phyloP scores from a whole-genome alignment of 2,329 filamentous ascomycete species.

The Alternaria viburni region DNA sequence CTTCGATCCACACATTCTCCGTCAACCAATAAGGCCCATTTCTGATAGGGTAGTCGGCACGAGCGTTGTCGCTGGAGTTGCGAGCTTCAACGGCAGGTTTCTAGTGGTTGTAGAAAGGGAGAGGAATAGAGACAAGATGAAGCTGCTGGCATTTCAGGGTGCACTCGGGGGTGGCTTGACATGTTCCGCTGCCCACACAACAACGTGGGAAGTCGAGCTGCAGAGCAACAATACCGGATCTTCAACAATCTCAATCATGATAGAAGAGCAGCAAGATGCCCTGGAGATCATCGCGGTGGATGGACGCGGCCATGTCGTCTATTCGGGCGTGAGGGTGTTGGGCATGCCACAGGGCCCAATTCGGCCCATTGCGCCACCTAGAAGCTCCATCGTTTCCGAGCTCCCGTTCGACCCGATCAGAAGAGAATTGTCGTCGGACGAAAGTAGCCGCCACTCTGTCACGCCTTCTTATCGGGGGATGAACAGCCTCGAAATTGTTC shows the following conservation, averaged over 20 bases:
- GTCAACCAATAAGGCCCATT: slow-evolving; percentile 11
- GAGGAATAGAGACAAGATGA: slow-evolving; percentile 6
- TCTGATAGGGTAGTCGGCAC: slow-evolving; percentile 10
- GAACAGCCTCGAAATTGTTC: slow-evolving; percentile 6
- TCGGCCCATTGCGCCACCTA: neutral
- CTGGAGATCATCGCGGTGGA: slow-evolving; percentile 27
- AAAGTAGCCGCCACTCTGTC: neutral
- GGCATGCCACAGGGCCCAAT: slow-evolving; percentile 12
- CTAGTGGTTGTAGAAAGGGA: slow-evolving; percentile 21
- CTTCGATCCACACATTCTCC: neutral
- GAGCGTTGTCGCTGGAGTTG: slow-evolving; percentile 17
- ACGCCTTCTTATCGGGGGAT: neutral
- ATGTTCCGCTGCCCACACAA: slow-evolving; percentile 3
- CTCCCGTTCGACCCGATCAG: neutral
- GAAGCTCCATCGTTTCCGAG: neutral
- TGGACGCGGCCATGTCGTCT: slow-evolving; percentile 18
- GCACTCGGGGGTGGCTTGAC: slow-evolving; percentile 20
- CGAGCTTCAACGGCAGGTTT: slow-evolving; percentile 22
- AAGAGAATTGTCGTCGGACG: slow-evolving; percentile 6
- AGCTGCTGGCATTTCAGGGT: slow-evolving; percentile 17
- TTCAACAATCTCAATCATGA: slow-evolving; percentile 19
- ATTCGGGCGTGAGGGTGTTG: slow-evolving; percentile 19
- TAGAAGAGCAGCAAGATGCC: slow-evolving; percentile 17
- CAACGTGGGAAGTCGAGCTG: slow-evolving; percentile 13
- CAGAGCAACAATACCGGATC: slow-evolving; percentile 2